phyloP scores from a whole-genome alignment of 306 rosid genomes.

The barrel medic (Medicago truncatula) region MtrunA17r5.0-ANR NC_053042.1:29125001-29125500 shows the following conservation, averaged over 20 bases:
- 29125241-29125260: no score
- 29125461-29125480: no score
- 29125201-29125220: background rate
- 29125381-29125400: background rate
- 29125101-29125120: constrained; percentile 50
- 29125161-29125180: constrained; percentile 53
- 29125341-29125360: background rate
- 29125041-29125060: background rate
- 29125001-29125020: background rate
- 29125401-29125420: no score
- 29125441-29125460: no score
- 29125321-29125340: no score
- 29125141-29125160: constrained; percentile 49
- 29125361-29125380: background rate
- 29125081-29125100: constrained; percentile 61
- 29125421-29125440: no score
- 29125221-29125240: background rate
- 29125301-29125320: background rate
- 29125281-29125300: background rate
- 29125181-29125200: background rate
- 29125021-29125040: background rate
- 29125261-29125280: background rate
- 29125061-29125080: background rate
- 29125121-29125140: constrained; percentile 39
- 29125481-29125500: no score